Conservation (phyloP, 2,329 filamentous ascomycete genomes). For the Nannizzia gypsea region DNA sequence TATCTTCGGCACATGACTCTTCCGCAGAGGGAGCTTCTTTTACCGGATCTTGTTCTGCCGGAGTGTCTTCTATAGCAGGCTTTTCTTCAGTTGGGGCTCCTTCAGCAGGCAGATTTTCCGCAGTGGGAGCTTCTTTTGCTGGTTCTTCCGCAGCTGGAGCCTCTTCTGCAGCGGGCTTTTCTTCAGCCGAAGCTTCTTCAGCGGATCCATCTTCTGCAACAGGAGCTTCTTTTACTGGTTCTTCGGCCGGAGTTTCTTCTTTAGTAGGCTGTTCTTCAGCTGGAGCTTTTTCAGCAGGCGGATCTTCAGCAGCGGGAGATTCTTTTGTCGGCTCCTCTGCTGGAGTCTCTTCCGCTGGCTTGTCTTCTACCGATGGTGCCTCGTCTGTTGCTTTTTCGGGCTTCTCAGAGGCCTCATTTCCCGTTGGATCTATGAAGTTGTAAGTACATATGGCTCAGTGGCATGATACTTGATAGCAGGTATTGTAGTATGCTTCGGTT, state of each 20-base stretch:
- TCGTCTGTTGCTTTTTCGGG: neutral
- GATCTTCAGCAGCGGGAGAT: neutral
- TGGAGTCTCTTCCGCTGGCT: neutral
- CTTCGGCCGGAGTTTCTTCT: neutral
- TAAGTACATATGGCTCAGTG: neutral
- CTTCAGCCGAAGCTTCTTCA: neutral
- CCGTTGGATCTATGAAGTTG: neutral
- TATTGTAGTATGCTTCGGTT: neutral
- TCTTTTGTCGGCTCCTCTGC: neutral
- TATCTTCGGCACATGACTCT: constrained; percentile 6
- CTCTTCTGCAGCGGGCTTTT: neutral
- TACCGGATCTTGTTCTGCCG: constrained; percentile 10
- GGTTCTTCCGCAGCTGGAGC: neutral
- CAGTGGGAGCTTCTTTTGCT: neutral
- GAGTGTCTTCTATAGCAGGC: constrained; percentile 8
- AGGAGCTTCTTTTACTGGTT: neutral
- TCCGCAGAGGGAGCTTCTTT: constrained; percentile 9
- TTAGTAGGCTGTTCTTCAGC: neutral
- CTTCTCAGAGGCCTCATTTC: neutral
- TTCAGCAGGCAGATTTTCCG: constrained; percentile 13
- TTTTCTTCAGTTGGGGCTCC: constrained; percentile 14
- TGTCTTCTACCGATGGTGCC: neutral
- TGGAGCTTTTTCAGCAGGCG: neutral
- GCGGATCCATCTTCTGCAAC: neutral
- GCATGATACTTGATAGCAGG: neutral